Percentiles rank a stretch among this genome's conserved stretches.
Conservation (phyloP, 2,329 filamentous ascomycete species). For the Pseudogymnoascus verrucosus region DNA sequence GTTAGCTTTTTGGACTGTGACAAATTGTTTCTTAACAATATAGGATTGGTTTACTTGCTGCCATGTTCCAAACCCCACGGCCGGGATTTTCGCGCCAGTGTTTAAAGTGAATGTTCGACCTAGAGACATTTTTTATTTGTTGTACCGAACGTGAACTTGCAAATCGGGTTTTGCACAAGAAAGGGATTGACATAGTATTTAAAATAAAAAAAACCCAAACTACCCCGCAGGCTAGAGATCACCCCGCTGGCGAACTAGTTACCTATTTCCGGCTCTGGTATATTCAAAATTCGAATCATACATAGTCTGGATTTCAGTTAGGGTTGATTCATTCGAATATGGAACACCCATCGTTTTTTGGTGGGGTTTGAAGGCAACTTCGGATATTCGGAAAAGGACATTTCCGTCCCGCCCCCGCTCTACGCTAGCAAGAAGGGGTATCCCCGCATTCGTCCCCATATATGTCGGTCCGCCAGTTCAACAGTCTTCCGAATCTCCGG, state of each 20-base stretch:
- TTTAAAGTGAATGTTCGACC: conserved; percentile 19
- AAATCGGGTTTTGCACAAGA: neutral
- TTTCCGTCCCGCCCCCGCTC: neutral
- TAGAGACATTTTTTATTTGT: neutral
- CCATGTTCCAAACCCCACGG: conserved; percentile 36
- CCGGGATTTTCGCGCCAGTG: conserved; percentile 34
- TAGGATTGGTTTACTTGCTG: conserved; percentile 25
- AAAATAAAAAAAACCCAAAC: neutral
- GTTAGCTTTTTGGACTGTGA: conserved; percentile 18
- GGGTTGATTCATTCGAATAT: neutral
- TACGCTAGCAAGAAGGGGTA: neutral
- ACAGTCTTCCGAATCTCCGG: neutral
- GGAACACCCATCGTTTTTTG: neutral
- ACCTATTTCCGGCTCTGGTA: neutral
- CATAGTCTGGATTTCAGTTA: neutral
- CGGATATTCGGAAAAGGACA: neutral
- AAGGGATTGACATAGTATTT: neutral
- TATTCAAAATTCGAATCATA: neutral
- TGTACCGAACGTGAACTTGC: neutral
- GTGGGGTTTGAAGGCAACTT: neutral
- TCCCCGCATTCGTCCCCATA: neutral
- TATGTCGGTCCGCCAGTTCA: neutral
- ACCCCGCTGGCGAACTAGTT: neutral
- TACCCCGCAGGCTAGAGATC: neutral
- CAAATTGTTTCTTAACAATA: neutral